These are phyloP conservation scores for Nothopassalora personata DNA, from an alignment of 2,329 filamentous ascomycete species.

Conservation along the genomic window DNA sequence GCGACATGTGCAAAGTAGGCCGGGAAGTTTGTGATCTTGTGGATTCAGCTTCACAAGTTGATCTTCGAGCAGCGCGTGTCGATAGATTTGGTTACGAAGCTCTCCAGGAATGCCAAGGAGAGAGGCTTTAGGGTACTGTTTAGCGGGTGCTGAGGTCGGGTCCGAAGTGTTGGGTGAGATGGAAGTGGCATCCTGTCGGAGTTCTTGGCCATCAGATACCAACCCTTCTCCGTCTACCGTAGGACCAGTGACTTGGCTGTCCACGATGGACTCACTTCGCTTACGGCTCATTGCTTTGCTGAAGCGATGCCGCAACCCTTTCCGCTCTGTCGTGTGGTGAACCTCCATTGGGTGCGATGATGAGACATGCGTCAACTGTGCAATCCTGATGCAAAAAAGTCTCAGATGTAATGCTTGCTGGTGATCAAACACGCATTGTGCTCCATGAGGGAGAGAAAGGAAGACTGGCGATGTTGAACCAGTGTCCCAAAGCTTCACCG, in stretches of 20 bases:
- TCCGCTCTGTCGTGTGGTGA: background rate
- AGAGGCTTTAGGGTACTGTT: background rate
- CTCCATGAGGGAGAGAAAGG: background rate
- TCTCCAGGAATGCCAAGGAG: background rate
- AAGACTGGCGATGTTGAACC: background rate
- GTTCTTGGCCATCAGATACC: too few relatives aligned
- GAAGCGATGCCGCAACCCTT: background rate
- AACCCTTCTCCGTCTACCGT: too few relatives aligned
- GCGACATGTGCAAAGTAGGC: background rate
- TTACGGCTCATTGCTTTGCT: background rate
- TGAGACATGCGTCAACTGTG: background rate
- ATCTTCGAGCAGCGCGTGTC: background rate
- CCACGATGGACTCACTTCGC: background rate
- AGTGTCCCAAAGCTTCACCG: background rate
- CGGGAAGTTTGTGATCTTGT: background rate
- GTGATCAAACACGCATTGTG: background rate
- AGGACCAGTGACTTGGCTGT: background rate
- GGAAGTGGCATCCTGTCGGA: background rate
- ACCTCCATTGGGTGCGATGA: background rate
- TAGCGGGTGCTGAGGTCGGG: background rate
- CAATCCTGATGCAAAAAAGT: background rate
- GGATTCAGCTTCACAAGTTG: background rate
- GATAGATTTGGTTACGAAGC: background rate
- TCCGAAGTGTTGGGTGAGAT: background rate
- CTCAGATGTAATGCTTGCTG: background rate